These are phyloP conservation scores for Globisporangium abappressorium DNA, from an alignment of 352 stramenopile species.

Conservation along the genomic window DNA sequence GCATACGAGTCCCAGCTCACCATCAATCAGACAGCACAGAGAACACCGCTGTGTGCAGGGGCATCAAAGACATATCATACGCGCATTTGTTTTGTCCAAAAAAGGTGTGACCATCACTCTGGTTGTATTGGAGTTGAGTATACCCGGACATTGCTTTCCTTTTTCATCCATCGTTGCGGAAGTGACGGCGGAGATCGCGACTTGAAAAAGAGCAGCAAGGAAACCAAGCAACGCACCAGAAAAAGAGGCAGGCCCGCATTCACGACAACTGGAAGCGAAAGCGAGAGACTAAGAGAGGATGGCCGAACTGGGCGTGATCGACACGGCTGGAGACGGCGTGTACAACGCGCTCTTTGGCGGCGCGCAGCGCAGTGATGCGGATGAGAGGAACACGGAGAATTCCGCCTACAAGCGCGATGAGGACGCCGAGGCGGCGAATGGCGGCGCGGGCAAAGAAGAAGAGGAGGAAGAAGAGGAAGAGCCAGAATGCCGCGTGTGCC, in stretches of 20 bases:
- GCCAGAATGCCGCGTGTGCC: constrained; percentile 92
- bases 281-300: background rate
- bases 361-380: background rate
- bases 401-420: background rate
- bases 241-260: background rate
- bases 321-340: constrained; percentile 8
- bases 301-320: constrained; percentile 11
- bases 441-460: constrained; percentile 19
- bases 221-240: background rate
- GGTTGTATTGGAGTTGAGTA: background rate
- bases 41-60: background rate
- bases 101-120: background rate
- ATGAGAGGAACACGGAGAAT: background rate
- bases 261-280: background rate
- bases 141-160: background rate
- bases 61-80: background rate
- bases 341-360: constrained; percentile 6
- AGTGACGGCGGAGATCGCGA: background rate
- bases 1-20: background rate
- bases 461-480: constrained; percentile 60
- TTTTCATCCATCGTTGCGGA: background rate
- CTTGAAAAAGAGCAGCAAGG: background rate
- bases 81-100: background rate
- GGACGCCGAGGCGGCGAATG: background rate
- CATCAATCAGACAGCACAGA: too few relatives aligned